phyloP scores from a whole-genome alignment of 2,329 filamentous ascomycete genomes.

The Neofusicoccum umdonicola region DNA sequence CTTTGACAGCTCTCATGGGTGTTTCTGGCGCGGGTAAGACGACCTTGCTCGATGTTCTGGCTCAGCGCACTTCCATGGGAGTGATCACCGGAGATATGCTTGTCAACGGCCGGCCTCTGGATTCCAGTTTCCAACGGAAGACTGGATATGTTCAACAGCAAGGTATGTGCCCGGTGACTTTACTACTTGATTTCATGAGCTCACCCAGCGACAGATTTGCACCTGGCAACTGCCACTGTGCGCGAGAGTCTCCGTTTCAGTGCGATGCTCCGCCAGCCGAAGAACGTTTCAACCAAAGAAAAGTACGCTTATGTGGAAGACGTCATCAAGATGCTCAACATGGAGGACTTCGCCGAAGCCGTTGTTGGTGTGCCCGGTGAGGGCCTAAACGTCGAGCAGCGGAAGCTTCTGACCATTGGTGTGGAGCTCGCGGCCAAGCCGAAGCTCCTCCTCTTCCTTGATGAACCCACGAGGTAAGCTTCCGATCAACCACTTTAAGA shows the following conservation, averaged over 20 bases:
- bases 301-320: slow-evolving; percentile 63
- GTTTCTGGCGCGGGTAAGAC: slow-evolving; percentile 40
- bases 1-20: slow-evolving; percentile 47
- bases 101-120: slow-evolving; percentile 36
- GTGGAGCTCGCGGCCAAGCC: slow-evolving; percentile 71
- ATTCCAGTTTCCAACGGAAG: slow-evolving; percentile 36
- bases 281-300: slow-evolving; percentile 52
- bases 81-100: slow-evolving; percentile 40
- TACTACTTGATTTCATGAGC: no score
- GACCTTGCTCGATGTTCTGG: slow-evolving; percentile 36
- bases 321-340: slow-evolving; percentile 64
- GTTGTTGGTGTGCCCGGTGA: slow-evolving; percentile 63
- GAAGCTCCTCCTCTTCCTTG: slow-evolving; percentile 60
- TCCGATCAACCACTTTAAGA: background rate
- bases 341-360: slow-evolving; percentile 65
- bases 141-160: slow-evolving; percentile 42
- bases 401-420: slow-evolving; percentile 69
- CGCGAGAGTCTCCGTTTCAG: slow-evolving; percentile 37
- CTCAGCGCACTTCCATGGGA: slow-evolving; percentile 35
- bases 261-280: slow-evolving; percentile 49
- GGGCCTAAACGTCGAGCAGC: slow-evolving; percentile 65
- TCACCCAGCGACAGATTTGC: slow-evolving; percentile 50
- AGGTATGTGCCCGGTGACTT: slow-evolving; percentile 18
- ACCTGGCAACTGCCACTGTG: slow-evolving; percentile 38
- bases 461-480: slow-evolving; percentile 50